These are phyloP conservation scores for Fragilaria radians DNA, from an alignment of 108 stramenopile species.

Conservation along the genomic window DNA sequence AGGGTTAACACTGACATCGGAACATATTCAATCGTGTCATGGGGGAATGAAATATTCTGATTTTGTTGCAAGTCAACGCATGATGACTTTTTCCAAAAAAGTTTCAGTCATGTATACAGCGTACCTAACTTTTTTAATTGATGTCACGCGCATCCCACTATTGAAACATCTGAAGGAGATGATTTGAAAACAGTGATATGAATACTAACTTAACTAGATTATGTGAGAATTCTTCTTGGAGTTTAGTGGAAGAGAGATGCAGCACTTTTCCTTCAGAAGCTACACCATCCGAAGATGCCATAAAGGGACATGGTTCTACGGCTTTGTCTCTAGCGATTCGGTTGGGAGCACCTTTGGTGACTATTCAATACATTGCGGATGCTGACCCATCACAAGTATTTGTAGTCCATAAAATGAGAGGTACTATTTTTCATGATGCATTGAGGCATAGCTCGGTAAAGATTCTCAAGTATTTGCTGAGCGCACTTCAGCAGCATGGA, in stretches of 20 bases:
- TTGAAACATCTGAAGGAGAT: no score
- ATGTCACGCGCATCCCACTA: no score
- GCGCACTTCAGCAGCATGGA: background rate
- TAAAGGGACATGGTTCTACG: slow-evolving; percentile 4
- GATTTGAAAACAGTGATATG: background rate
- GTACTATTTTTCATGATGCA: slow-evolving; percentile 19
- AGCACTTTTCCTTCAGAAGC: slow-evolving; percentile 9
- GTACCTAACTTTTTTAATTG: no score
- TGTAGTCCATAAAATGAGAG: slow-evolving; percentile 9
- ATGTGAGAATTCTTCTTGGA: slow-evolving; percentile 7
- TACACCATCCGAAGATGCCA: slow-evolving; percentile 2
- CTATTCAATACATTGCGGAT: slow-evolving; percentile 3
- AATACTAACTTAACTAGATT: slow-evolving; percentile 4
- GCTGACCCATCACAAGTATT: slow-evolving; percentile 7
- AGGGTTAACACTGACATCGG: no score
- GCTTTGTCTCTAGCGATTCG: slow-evolving; percentile 13
- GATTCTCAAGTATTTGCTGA: slow-evolving; percentile 10
- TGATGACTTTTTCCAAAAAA: no score
- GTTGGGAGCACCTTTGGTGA: slow-evolving; percentile 9
- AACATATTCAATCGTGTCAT: no score
- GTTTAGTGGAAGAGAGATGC: background rate
- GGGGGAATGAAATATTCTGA: no score
- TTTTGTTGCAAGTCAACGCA: no score
- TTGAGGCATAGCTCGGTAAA: background rate
- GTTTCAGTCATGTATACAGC: no score